Base-by-base conservation (phyloP, 805 yeast genomes). In the Candida orba region DNA sequence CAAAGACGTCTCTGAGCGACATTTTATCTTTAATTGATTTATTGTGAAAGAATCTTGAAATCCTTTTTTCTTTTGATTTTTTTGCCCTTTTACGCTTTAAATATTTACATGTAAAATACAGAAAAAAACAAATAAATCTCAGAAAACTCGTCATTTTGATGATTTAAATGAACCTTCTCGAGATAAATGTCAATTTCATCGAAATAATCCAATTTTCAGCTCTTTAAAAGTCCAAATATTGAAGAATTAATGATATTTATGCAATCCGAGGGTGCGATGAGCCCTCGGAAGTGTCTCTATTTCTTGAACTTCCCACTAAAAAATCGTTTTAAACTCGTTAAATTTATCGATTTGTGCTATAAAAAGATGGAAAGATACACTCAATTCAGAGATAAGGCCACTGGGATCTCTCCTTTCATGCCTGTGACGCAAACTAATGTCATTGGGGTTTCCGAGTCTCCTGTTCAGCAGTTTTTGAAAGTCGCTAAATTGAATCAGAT, bases 391-490 rank as follows among this genome's bases (percentile, higher is more conserved):
- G 96, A 88, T 58, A 84, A 80, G 49, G 93, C 91, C 5, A 89
- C 96, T 1, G 96, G 96, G n/a, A 84, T 89, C 31, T 81, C 95
- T 0, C 96, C 96, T 3, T 88, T 87, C 52, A 68, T 84, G 65
- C 95, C 95, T 1, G 51, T 59, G 0, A 52, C 65, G n/a, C 47
- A 59, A 35, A 58, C 71, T 27, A 27, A 38, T n/a, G 38, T 46
- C 17, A 39, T 45, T 27, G 52, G 48, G 25, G 43, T 37, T 8
- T 39, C 45, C 8, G 45, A 46, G 4, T 44, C 52, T 2, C 40
- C 38, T 1, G 14, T 43, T 2, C 41, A 31, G 4, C 25, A 25
- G 3, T 22, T 45, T 37, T 17, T 49, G 24, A 45, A 39, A 20
- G 13, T 34, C 4, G 6, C 40, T 3, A 43, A 39, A 27, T 17